phyloP scores from a whole-genome alignment of 78 protist genomes.

The Dictyostelium brefeldianum region DNA sequence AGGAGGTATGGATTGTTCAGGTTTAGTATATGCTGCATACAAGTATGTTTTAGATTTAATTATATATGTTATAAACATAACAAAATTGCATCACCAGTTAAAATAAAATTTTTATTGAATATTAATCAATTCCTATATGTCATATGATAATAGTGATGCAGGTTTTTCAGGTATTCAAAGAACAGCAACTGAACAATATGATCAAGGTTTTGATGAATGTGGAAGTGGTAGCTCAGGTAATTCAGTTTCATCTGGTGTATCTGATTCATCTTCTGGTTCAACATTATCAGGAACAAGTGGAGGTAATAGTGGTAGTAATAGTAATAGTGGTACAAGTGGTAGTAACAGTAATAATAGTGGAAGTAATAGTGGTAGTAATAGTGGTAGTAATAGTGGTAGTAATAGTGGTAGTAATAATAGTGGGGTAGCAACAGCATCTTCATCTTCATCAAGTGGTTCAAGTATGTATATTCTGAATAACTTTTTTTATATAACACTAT shows the following conservation, averaged over 20 bases:
- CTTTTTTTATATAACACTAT: too few relatives aligned
- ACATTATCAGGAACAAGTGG: neutral
- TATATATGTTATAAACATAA: too few relatives aligned
- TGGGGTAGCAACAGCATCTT: too few relatives aligned
- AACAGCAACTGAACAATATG: constrained; percentile 10
- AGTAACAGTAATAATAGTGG: neutral
- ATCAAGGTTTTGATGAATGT: constrained; percentile 20
- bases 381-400: too few relatives aligned
- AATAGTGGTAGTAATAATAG: too few relatives aligned
- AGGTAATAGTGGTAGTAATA: neutral
- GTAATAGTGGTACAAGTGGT: neutral
- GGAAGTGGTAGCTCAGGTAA: neutral
- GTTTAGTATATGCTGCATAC: too few relatives aligned
- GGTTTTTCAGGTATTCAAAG: constrained; percentile 25
- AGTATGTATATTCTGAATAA: too few relatives aligned
- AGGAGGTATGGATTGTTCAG: too few relatives aligned
- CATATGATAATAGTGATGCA: constrained; percentile 8
- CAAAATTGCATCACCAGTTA: too few relatives aligned
- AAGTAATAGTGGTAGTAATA: too few relatives aligned
- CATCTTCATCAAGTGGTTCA: too few relatives aligned
- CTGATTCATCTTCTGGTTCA: neutral
- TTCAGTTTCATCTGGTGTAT: neutral
- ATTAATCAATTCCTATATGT: neutral
- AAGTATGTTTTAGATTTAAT: too few relatives aligned
- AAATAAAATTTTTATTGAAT: neutral